These are phyloP conservation scores for Nitzschia inconspicua DNA, from an alignment of 108 stramenopile genomes.

Conservation along the genomic window DNA sequence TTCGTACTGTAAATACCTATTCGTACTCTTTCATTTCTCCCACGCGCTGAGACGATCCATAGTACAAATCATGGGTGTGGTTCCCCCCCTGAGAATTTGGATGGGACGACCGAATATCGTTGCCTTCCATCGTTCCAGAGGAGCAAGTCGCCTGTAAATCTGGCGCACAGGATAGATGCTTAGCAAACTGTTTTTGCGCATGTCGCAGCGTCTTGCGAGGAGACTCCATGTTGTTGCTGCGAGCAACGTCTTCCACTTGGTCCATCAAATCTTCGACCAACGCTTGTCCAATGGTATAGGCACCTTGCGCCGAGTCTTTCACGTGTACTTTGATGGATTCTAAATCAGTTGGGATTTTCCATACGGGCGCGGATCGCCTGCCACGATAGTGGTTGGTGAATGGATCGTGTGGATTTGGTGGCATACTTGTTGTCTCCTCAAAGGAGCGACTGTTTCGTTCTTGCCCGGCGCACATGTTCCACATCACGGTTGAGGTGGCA, in stretches of 20 bases:
- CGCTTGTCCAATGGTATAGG: background rate
- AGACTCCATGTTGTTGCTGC: too few species aligned
- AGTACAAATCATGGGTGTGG: too few species aligned
- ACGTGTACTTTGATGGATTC: background rate
- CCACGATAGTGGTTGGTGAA: background rate
- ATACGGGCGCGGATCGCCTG: background rate
- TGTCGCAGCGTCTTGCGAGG: too few species aligned
- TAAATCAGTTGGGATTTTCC: background rate
- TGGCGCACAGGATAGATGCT: too few species aligned
- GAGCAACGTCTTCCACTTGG: conserved; percentile 6
- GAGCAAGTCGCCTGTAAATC: too few species aligned
- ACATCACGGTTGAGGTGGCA: background rate
- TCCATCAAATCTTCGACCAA: conserved; percentile 1
- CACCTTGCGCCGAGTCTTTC: conserved; percentile 1
- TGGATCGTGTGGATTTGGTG: background rate
- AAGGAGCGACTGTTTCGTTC: background rate
- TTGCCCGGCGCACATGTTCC: background rate
- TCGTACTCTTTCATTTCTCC: too few species aligned
- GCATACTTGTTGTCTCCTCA: background rate
- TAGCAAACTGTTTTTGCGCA: too few species aligned
- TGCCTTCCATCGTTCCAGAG: too few species aligned
- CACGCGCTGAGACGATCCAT: too few species aligned
- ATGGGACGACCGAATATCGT: too few species aligned
- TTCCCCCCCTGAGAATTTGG: too few species aligned
- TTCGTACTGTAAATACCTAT: too few species aligned